A percentile compares a stretch with the other conserved stretches of the same genome.
These are phyloP conservation scores for Ustilago xerochloae DNA, from an alignment of 1,284 basidiomycete genomes.

Conservation along the genomic window DNA sequence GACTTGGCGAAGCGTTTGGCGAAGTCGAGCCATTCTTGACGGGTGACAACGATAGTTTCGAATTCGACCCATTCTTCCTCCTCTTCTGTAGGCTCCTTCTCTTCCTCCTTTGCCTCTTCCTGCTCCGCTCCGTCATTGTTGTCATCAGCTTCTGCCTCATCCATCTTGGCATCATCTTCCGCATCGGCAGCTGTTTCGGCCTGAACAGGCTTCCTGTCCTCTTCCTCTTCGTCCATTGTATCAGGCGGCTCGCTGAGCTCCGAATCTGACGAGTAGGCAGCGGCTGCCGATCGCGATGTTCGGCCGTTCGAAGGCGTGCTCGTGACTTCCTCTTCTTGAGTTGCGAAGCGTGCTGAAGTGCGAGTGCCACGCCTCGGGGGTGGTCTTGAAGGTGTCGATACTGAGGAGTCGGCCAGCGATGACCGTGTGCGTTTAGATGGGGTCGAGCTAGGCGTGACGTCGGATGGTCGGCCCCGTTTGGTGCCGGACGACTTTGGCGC, in stretches of 20 bases:
- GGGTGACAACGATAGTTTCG: constrained; percentile 79
- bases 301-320: constrained; percentile 18
- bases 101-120: constrained; percentile 54
- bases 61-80: constrained; percentile 66
- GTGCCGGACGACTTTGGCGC: constrained; percentile 60
- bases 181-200: not conserved
- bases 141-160: constrained; percentile 49
- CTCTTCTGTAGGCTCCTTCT: constrained; percentile 51
- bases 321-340: constrained; percentile 24
- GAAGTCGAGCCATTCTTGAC: constrained; percentile 75
- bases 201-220: constrained; percentile 4
- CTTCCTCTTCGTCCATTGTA: constrained; percentile 20
- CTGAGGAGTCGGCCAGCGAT: constrained; percentile 24
- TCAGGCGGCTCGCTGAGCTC: constrained; percentile 63
- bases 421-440: constrained; percentile 40
- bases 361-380: constrained; percentile 38
- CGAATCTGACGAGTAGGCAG: constrained; percentile 44
- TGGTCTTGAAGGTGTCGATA: constrained; percentile 32
- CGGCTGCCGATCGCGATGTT: constrained; percentile 15
- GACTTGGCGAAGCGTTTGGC: constrained; percentile 78
- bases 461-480: constrained; percentile 73
- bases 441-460: constrained; percentile 27
- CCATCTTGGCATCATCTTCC: constrained; percentile 21
- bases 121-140: constrained; percentile 36
- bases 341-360: constrained; percentile 40